phyloP scores from a whole-genome alignment of 2,329 filamentous ascomycete genomes.

The Fusarium citri region DNA sequence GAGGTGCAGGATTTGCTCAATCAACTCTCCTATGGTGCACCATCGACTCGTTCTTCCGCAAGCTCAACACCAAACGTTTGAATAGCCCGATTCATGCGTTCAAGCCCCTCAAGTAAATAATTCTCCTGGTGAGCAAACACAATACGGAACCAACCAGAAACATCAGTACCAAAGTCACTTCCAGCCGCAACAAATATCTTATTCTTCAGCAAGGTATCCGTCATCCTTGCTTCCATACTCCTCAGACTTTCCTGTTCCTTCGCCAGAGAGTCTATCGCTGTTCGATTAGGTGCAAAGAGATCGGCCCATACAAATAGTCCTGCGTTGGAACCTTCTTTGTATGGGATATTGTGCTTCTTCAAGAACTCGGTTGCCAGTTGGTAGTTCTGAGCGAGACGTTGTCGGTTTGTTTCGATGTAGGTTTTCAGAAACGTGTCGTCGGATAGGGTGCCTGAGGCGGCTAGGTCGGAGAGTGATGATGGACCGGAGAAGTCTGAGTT shows the following conservation, averaged over 20 bases:
- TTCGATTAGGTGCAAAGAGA: neutral
- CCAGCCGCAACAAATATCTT: neutral
- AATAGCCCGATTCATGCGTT: neutral
- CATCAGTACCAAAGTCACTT: neutral
- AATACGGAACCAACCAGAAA: neutral
- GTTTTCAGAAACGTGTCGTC: neutral
- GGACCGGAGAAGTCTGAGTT: neutral
- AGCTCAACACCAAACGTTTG: neutral
- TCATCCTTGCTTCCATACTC: neutral
- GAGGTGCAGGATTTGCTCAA: no score
- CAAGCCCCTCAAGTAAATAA: neutral
- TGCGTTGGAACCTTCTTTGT: neutral
- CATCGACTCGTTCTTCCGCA: accelerated
- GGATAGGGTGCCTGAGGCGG: neutral
- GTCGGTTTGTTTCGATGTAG: neutral
- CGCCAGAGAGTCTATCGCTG: accelerated
- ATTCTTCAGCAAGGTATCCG: neutral
- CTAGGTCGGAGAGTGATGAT: neutral
- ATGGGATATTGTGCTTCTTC: neutral
- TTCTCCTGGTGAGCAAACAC: neutral
- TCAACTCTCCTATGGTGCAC: no score
- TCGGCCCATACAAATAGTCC: neutral
- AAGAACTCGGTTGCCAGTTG: neutral
- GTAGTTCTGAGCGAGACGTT: neutral
- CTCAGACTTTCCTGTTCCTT: accelerated